Base-by-base conservation (phyloP, 257 asterid genomes). In the Nyctanthes arbortristis region DNA sequence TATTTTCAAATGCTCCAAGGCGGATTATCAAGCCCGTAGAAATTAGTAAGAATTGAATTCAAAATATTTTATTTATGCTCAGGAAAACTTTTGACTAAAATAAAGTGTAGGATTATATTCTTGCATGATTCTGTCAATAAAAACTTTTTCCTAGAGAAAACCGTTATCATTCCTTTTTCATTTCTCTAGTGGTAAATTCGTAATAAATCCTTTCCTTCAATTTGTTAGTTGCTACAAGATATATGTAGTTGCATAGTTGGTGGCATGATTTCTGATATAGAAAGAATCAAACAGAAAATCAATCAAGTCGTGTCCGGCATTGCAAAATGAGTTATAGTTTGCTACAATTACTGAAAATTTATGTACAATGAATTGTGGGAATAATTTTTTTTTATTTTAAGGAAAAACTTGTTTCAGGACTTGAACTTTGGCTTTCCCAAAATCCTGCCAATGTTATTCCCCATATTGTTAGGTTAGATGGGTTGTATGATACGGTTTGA, bases 1-100 rank as follows among this genome's bases (percentile, higher is more conserved):
- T 80, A 78, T 87, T 93, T 87, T 73, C 69, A 67, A 68, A 77
- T 62, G 63, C 77, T 77, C 11, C 36, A 52, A 32, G 65, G 40
- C 39, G 70, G 47, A 59, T 14, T 20, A 34, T 61, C 59, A 52
- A 52, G 31, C 59, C 59, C 4, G 2, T 22, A 4, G 4, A 43
- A 43, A 43, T 43, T 43, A 43, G 8, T 43, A 43, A 10, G 54
- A 16, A 43, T 16, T 43, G 2, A 43, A 43, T 8, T 43, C 54
- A 4, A 2, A 43, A 5, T 16, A 3, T 43, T 43, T n/a, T n/a
- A n/a, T n/a, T n/a, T 4, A 40, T 40, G 47, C 56, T 1, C 18
- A 47, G 56, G 56, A 14, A 47, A 47, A 47, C 1, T 16, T 45
- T 16, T 1, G 3, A 4, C 9, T 20, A 24, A 45, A 45, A 45